Conservation (phyloP, 768 basidiomycete species). For the Porphyrellus cyaneotinctus region DNA sequence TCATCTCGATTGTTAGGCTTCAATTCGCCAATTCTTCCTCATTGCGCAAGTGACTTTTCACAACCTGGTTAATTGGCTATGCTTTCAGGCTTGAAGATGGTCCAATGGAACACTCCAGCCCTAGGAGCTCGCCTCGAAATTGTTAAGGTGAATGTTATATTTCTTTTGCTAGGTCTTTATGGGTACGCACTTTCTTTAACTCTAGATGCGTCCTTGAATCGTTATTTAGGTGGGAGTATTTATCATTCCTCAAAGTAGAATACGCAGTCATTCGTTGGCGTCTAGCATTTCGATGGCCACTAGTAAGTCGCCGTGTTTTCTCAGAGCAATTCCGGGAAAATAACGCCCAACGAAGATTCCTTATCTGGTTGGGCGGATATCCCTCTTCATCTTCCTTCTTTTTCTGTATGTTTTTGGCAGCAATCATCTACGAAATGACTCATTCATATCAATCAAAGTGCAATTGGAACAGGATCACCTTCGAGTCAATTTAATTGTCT, state of each 20-base stretch:
- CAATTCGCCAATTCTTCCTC: background rate
- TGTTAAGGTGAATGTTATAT: conserved; percentile 6
- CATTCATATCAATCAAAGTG: conserved; percentile 4
- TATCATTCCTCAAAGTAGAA: conserved; percentile 19
- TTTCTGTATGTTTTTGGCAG: conserved; percentile 10
- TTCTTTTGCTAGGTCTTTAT: conserved; percentile 21
- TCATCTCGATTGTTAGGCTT: background rate
- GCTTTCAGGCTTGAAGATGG: conserved; percentile 11
- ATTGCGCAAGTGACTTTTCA: background rate
- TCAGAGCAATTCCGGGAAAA: background rate
- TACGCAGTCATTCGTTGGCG: conserved; percentile 21
- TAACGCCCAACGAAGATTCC: conserved; percentile 14
- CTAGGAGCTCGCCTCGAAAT: background rate
- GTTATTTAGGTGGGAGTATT: conserved; percentile 24
- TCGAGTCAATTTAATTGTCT: conserved; percentile 3
- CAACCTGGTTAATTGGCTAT: background rate
- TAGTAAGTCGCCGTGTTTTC: conserved; percentile 13
- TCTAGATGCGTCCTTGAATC: background rate
- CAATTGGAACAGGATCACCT: background rate
- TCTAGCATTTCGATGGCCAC: conserved; percentile 23
- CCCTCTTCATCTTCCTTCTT: conserved; percentile 14
- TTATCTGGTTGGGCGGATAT: conserved; percentile 22
- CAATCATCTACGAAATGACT: background rate
- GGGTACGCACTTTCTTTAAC: conserved; percentile 11
- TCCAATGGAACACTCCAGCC: conserved; percentile 15